These are phyloP conservation scores for Thymus quinquecostatus DNA, from an alignment of 257 asterid genomes.

Conservation along the genomic window DNA sequence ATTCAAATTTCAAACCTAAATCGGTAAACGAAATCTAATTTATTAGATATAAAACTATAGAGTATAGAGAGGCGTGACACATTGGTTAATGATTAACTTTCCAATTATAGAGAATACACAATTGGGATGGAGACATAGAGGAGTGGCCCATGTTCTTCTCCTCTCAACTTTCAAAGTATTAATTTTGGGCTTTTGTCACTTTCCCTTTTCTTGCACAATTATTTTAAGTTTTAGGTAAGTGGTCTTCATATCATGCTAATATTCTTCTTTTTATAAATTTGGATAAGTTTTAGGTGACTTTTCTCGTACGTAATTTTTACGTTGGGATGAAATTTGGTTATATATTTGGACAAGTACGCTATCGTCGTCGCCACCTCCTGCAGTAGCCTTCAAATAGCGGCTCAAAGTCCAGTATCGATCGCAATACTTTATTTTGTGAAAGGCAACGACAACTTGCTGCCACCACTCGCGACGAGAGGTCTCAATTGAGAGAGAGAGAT, in stretches of 20 bases:
- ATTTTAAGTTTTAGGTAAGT: neutral
- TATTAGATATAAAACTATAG: too few species aligned
- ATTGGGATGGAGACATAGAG: neutral
- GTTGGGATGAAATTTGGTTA: too few species aligned
- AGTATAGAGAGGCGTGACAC: too few species aligned
- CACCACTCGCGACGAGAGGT: too few species aligned
- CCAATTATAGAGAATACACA: neutral
- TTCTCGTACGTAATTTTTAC: too few species aligned
- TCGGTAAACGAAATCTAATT: neutral
- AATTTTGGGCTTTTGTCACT: neutral
- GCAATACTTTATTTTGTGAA: too few species aligned
- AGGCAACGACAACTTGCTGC: too few species aligned
- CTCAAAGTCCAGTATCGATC: too few species aligned
- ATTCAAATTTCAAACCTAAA: neutral
- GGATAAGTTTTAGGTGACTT: neutral
- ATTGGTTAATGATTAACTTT: slow-evolving; percentile 12
- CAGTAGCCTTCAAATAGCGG: too few species aligned
- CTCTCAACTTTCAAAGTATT: neutral
- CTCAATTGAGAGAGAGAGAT: too few species aligned
- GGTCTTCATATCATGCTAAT: neutral
- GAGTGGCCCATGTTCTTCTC: slow-evolving; percentile 2
- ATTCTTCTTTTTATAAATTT: neutral
- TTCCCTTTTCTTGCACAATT: neutral
- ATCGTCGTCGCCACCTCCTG: too few species aligned
- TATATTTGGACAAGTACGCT: too few species aligned